These are phyloP conservation scores for Tylopilus intermedius DNA, from an alignment of 768 basidiomycete species.

Conservation along the genomic window DNA sequence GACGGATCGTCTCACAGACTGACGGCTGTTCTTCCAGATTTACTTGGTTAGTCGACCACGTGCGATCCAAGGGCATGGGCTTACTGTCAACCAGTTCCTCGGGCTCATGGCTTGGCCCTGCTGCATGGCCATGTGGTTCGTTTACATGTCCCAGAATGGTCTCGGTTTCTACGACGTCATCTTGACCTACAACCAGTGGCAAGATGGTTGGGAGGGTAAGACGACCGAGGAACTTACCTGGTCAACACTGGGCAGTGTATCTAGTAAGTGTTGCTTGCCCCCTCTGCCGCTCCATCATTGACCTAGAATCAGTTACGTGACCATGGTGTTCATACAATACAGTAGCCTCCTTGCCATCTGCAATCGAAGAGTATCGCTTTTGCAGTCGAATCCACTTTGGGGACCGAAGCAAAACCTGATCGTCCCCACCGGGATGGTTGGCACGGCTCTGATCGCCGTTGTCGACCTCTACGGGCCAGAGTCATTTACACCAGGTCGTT, in stretches of 20 bases:
- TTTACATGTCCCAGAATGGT: slow-evolving; percentile 36
- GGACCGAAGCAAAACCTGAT: slow-evolving; percentile 41
- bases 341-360: slow-evolving; percentile 40
- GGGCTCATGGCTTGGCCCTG: slow-evolving; percentile 45
- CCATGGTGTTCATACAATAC: slow-evolving; percentile 45
- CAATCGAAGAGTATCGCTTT: slow-evolving; percentile 40
- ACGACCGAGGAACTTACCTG: slow-evolving; percentile 31
- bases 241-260: slow-evolving; percentile 42
- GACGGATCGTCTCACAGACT: slow-evolving; percentile 47
- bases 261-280: slow-evolving; percentile 31
- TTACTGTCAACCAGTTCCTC: slow-evolving; percentile 31
- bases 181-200: slow-evolving; percentile 39
- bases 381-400: slow-evolving; percentile 43
- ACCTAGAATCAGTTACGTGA: slow-evolving; percentile 36
- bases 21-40: slow-evolving; percentile 45
- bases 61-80: background rate
- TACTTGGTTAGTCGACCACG: slow-evolving; percentile 34
- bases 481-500: slow-evolving; percentile 43
- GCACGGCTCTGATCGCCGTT: slow-evolving; percentile 40
- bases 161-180: slow-evolving; percentile 37
- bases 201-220: slow-evolving; percentile 33
- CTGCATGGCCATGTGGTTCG: slow-evolving; percentile 40
- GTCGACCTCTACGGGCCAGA: slow-evolving; percentile 42
- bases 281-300: background rate
- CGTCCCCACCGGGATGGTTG: slow-evolving; percentile 35